A percentile compares a stretch with the other conserved stretches of the same genome.
Conservation (phyloP, 2,329 filamentous ascomycete genomes). For the Cephalotrichum gorgonifer region DNA sequence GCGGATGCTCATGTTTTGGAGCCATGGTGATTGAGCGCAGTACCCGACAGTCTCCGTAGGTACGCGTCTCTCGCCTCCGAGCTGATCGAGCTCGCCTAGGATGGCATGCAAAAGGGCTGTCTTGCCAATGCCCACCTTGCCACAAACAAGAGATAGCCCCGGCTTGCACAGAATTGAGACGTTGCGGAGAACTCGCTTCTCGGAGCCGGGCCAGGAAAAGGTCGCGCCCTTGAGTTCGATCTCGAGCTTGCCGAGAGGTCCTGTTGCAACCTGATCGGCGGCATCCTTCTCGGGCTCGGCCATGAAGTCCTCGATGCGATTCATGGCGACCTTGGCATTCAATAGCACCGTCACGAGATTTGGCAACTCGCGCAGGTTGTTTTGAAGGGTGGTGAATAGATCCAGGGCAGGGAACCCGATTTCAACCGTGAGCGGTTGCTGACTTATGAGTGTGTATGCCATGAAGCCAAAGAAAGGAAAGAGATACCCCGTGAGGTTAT, state of each 20-base stretch:
- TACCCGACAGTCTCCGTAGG: slow-evolving; percentile 42
- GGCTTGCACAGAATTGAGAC: slow-evolving; percentile 34
- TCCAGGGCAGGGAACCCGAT: slow-evolving; percentile 81
- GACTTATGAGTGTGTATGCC: slow-evolving; percentile 65
- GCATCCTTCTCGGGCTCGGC: slow-evolving; percentile 66
- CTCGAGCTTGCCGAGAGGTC: slow-evolving; percentile 13
- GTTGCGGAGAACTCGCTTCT: slow-evolving; percentile 36
- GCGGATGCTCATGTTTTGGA: slow-evolving; percentile 55
- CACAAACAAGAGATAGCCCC: slow-evolving; percentile 45
- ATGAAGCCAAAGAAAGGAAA: slow-evolving; percentile 77
- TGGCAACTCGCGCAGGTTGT: slow-evolving; percentile 64
- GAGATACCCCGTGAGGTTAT: slow-evolving; percentile 59
- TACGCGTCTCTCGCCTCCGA: slow-evolving; percentile 34
- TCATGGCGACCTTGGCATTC: slow-evolving; percentile 74
- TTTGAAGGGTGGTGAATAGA: slow-evolving; percentile 67
- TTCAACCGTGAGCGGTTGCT: slow-evolving; percentile 61
- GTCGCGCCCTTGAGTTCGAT: slow-evolving; percentile 53
- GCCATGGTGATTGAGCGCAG: slow-evolving; percentile 52
- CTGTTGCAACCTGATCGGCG: slow-evolving; percentile 12
- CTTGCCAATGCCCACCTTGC: slow-evolving; percentile 52
- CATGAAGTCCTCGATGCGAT: slow-evolving; percentile 80
- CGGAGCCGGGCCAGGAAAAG: slow-evolving; percentile 69
- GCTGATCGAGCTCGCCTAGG: slow-evolving; percentile 57
- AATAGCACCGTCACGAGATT: slow-evolving; percentile 64
- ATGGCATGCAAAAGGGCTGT: slow-evolving; percentile 49